Evolutionary conservation across 2,329 filamentous ascomycete genomes (phyloP).

Genomic region (Myotisia sp.): DNA sequence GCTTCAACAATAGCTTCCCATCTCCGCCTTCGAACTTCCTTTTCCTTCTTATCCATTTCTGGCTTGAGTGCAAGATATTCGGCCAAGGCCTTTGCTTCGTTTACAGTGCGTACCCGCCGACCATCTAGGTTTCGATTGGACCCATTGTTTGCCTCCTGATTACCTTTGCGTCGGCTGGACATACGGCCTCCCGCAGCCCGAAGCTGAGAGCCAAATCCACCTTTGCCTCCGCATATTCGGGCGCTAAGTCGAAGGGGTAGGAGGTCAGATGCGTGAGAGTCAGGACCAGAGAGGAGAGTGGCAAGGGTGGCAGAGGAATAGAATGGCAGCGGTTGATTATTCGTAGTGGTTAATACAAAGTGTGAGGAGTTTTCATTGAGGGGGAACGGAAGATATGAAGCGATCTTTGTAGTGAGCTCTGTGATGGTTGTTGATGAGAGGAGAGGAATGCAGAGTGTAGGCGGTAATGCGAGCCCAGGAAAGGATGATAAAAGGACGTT

Average conservation of each 20-base stretch:
- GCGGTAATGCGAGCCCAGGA: slow-evolving; percentile 63
- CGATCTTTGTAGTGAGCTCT: slow-evolving; percentile 50
- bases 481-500: slow-evolving; percentile 81
- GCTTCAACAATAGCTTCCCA: slow-evolving; percentile 82
- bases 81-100: slow-evolving; percentile 85
- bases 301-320: slow-evolving; percentile 44
- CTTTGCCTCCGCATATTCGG: slow-evolving; percentile 81
- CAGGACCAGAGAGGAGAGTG: slow-evolving; percentile 41
- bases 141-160: slow-evolving; percentile 67
- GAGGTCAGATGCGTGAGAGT: slow-evolving; percentile 44
- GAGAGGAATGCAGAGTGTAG: slow-evolving; percentile 68
- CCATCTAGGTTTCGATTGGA: slow-evolving; percentile 91
- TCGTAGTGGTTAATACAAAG: slow-evolving; percentile 68
- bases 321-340: slow-evolving; percentile 53
- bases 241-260: slow-evolving; percentile 68
- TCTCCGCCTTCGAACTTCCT: slow-evolving; percentile 62
- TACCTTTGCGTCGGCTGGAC: slow-evolving; percentile 85
- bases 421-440: slow-evolving; percentile 49
- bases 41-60: slow-evolving; percentile 90
- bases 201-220: slow-evolving; percentile 92
- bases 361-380: slow-evolving; percentile 35
- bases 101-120: slow-evolving; percentile 74
- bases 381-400: slow-evolving; percentile 45
- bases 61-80: slow-evolving; percentile 93
- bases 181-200: slow-evolving; percentile 94